Evolutionary conservation across 495 filamentous ascomycete genomes (phyloP), one percentile per base, ranked within the genome.

Genomic region (Halenospora varia): DNA sequence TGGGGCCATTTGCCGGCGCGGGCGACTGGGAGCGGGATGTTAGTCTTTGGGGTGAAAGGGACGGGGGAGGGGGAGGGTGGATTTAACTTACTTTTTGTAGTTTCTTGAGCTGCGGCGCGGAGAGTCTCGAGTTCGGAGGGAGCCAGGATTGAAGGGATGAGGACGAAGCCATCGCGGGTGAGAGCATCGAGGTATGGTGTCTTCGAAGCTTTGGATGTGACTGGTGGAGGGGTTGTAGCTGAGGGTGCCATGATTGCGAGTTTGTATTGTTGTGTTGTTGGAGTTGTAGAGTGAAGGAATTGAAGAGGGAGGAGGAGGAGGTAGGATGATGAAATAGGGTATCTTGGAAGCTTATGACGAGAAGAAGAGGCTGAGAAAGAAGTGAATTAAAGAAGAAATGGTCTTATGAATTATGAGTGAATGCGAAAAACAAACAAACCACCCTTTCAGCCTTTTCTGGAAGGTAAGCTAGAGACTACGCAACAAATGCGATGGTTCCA

Each of bases 1-100:
- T 88, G 78, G 13, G 87, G 88, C 89, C 89, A 94, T 48, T 71
- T 39, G 25, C 88, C 88, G 8, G 73, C 52, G 58, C 83, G 79
- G 39, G 88, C 84, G 52, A 78, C 73, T 15, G 70, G 62, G 41
- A 82, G n/a, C n/a, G n/a, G n/a, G n/a, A n/a, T n/a, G n/a, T n/a
- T n/a, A n/a, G n/a, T n/a, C n/a, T n/a, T n/a, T n/a, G n/a, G n/a
- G n/a, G n/a, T n/a, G n/a, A n/a, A n/a, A n/a, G n/a, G n/a, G n/a
- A n/a, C n/a, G n/a, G n/a, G n/a, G n/a, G n/a, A n/a, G n/a, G n/a
- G n/a, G n/a, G n/a, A n/a, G n/a, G n/a, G n/a, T n/a, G n/a, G n/a
- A n/a, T n/a, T n/a, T n/a, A n/a, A n/a, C n/a, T n/a, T n/a, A n/a
- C n/a, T n/a, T n/a, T n/a, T n/a, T n/a, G n/a, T 84, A 19, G 81